These are phyloP conservation scores for Phytophthora citrophthora DNA, from an alignment of 352 stramenopile genomes.

Conservation along the genomic window DNA sequence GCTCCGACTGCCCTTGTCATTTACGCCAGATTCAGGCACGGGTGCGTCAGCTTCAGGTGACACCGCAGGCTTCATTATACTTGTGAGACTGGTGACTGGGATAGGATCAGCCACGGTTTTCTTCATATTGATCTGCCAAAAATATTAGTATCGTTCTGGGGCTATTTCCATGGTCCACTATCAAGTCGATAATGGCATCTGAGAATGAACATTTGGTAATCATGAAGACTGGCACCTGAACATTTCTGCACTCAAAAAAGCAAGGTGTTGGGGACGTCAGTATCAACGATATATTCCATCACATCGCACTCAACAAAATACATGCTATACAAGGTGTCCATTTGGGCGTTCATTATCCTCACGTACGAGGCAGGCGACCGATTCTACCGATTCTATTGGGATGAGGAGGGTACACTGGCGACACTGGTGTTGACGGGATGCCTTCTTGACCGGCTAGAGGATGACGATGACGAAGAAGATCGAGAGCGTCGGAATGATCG, in stretches of 20 bases:
- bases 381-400: slow-evolving; percentile 29
- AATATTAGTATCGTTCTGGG: slow-evolving; percentile 7
- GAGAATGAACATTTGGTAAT: too few relatives aligned
- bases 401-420: slow-evolving; percentile 1
- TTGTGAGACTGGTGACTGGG: not conserved
- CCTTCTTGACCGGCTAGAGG: slow-evolving; percentile 34
- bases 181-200: too few relatives aligned
- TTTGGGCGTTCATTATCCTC: slow-evolving; percentile 1
- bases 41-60: not conserved
- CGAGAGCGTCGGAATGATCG: slow-evolving; percentile 34
- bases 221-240: too few relatives aligned
- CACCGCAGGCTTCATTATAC: slow-evolving; percentile 6
- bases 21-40: not conserved
- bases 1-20: slow-evolving; percentile 1
- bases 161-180: not conserved
- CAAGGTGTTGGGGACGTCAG: too few relatives aligned
- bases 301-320: not conserved
- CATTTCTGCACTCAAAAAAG: too few relatives aligned
- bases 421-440: slow-evolving; percentile 1
- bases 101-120: not conserved
- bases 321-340: not conserved
- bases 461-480: slow-evolving; percentile 49
- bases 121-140: slow-evolving; percentile 7
- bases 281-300: too few relatives aligned
- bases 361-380: not conserved